Evolutionary conservation across 2,329 filamentous ascomycete genomes (phyloP), one percentile per base, ranked within the genome.

Genomic region (Trichoderma polysporum): DNA sequence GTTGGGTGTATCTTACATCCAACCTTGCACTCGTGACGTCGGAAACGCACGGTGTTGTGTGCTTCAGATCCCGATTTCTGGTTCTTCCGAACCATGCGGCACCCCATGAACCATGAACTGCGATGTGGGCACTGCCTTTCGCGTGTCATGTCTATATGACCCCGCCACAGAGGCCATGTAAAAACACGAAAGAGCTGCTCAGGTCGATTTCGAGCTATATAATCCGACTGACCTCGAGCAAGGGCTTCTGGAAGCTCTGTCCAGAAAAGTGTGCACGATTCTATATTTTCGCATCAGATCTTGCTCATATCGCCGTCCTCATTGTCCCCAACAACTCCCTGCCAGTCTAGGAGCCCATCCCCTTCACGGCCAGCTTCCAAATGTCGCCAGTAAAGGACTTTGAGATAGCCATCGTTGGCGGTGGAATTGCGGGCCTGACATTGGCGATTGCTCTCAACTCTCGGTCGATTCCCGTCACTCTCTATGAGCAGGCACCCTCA

Each of bases 341-440:
- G 1, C 41, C n/a, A 12, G n/a, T n/a, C n/a, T n/a, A n/a, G n/a
- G n/a, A n/a, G 19, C 41, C 41, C 41, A 45, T 45, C n/a, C n/a
- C n/a, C 41, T 45, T 45, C 41, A 45, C 9, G n/a, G n/a, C 5
- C 41, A 22, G 8, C n/a, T 45, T 45, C 41, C n/a, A 45, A 22
- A 45, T 45, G 41, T 45, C 41, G 2, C n/a, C 9, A 22, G 41
- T 22, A 22, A 45, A 45, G 41, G n/a, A 45, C 10, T 45, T 63
- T 39, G 41, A 80, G 77, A 54, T 85, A 54, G 84, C 82, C 57
- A 81, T 86, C 31, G 73, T 86, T n/a, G 87, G 79, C 69, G 85
- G 77, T 66, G 86, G 79, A 71, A 86, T 81, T 68, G 85, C 80
- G 4, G 84, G 84, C 6, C 71, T 86, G 13, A 79, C 80, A 17